Conservation (phyloP, 2,329 filamentous ascomycete genomes). For the Pseudonectria buxi region DNA sequence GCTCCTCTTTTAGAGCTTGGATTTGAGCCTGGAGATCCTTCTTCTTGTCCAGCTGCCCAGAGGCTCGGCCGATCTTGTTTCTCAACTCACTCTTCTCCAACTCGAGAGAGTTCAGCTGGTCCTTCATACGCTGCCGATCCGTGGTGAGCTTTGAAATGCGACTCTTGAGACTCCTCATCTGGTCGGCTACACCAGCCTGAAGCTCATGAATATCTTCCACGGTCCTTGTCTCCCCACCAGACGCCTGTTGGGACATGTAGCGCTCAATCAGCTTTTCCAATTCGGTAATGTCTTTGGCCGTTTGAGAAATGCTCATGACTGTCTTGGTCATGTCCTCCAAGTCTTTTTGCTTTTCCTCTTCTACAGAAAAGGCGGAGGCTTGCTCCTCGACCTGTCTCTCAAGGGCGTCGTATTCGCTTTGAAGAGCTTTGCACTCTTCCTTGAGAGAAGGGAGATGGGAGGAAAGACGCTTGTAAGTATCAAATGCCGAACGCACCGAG, state of each 20-base stretch:
- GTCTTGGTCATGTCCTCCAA: slow-evolving; percentile 71
- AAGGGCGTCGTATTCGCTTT: slow-evolving; percentile 54
- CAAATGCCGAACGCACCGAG: slow-evolving; percentile 60
- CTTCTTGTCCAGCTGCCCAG: slow-evolving; percentile 77
- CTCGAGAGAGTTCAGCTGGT: slow-evolving; percentile 63
- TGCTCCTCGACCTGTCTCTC: slow-evolving; percentile 58
- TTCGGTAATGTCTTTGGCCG: slow-evolving; percentile 62
- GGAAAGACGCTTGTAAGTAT: slow-evolving; percentile 64
- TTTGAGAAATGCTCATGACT: slow-evolving; percentile 67
- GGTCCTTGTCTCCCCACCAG: slow-evolving; percentile 57
- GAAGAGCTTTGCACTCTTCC: slow-evolving; percentile 54
- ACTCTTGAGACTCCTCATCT: slow-evolving; percentile 57
- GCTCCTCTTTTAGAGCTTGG: slow-evolving; percentile 63
- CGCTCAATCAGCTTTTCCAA: slow-evolving; percentile 68
- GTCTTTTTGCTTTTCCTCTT: slow-evolving; percentile 61
- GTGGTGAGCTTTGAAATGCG: slow-evolving; percentile 57
- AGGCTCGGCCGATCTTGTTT: slow-evolving; percentile 63
- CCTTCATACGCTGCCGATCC: slow-evolving; percentile 66
- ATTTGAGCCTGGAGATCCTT: slow-evolving; percentile 63
- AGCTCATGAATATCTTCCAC: slow-evolving; percentile 80
- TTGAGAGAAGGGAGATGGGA: slow-evolving; percentile 65
- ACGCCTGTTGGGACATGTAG: slow-evolving; percentile 68
- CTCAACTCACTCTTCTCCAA: slow-evolving; percentile 69
- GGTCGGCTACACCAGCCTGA: slow-evolving; percentile 59
- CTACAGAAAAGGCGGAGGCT: slow-evolving; percentile 59